A percentile compares a stretch with the other conserved stretches of the same genome.
These are phyloP conservation scores for Chaetomidium leptoderma DNA, from an alignment of 495 filamentous ascomycete species.

Conservation along the genomic window DNA sequence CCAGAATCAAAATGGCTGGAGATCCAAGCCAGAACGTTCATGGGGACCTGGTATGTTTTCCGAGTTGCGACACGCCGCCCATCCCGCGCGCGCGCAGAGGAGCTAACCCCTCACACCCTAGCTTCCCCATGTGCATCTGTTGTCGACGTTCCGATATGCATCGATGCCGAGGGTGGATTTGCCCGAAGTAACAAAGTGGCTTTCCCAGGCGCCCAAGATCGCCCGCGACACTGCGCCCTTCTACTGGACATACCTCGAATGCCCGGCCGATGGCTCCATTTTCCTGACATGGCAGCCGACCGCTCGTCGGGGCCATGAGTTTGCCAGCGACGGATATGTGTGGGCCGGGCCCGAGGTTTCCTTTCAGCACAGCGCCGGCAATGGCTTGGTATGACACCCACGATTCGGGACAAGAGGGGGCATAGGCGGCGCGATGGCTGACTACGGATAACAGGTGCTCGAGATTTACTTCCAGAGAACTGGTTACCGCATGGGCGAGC, in stretches of 20 bases:
- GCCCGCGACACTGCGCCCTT: slow-evolving; percentile 71
- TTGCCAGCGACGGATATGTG: slow-evolving; percentile 85
- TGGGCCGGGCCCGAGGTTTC: slow-evolving; percentile 78
- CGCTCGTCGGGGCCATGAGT: slow-evolving; percentile 58
- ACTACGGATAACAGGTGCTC: slow-evolving; percentile 44
- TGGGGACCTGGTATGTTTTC: slow-evolving; percentile 31
- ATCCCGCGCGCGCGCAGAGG: neutral
- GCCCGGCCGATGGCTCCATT: slow-evolving; percentile 72
- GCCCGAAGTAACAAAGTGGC: slow-evolving; percentile 68
- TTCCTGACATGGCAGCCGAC: slow-evolving; percentile 84
- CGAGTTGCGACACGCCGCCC: neutral
- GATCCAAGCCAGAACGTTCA: slow-evolving; percentile 38
- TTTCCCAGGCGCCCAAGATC: slow-evolving; percentile 74
- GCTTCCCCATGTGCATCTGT: slow-evolving; percentile 82
- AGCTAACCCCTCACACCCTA: slow-evolving; percentile 31
- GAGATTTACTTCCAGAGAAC: slow-evolving; percentile 78
- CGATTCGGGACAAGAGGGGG: neutral
- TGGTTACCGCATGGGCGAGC: slow-evolving; percentile 69
- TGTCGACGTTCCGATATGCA: slow-evolving; percentile 73
- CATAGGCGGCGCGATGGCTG: slow-evolving; percentile 5
- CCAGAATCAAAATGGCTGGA: slow-evolving; percentile 22
- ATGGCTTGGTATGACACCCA: slow-evolving; percentile 64
- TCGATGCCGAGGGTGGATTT: slow-evolving; percentile 59
- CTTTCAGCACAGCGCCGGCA: slow-evolving; percentile 60
- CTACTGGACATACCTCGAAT: slow-evolving; percentile 86